Evolutionary conservation across 176 grass and related monocot genomes (phyloP).

Genomic region (Avena atlantica): DNA sequence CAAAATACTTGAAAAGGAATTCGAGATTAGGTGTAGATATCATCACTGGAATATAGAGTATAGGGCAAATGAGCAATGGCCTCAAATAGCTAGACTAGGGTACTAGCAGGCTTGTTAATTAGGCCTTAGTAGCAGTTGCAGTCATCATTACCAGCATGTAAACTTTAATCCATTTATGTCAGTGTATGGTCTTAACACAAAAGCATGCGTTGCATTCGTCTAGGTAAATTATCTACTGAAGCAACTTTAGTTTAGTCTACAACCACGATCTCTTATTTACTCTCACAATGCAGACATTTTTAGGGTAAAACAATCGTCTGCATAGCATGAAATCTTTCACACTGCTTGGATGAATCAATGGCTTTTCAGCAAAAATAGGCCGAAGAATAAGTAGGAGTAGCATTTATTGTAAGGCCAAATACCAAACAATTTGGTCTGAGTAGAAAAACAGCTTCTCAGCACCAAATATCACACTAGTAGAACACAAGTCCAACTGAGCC

Average conservation of each 20-base stretch:
- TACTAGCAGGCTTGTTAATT: constrained; percentile 46
- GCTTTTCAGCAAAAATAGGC: neutral
- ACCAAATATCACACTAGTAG: too few species aligned
- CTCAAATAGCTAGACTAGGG: constrained; percentile 44
- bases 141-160: constrained; percentile 41
- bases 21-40: constrained; percentile 38
- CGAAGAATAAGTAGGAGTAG: too few species aligned
- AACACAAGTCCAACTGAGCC: too few species aligned
- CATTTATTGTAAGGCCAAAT: too few species aligned
- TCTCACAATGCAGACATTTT: neutral
- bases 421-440: too few species aligned
- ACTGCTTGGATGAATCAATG: neutral
- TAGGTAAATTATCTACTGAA: neutral
- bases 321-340: neutral
- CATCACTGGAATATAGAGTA: constrained; percentile 35
- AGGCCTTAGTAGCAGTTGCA: constrained; percentile 33
- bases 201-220: neutral
- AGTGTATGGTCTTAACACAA: constrained; percentile 1
- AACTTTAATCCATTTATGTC: constrained; percentile 46
- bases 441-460: too few species aligned
- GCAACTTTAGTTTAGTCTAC: neutral
- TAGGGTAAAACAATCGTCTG: neutral
- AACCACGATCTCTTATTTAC: neutral
- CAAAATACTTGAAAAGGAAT: neutral
- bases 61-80: neutral